phyloP scores from a whole-genome alignment of 2,329 filamentous ascomycete genomes.

The Fusarium buharicum region DNA sequence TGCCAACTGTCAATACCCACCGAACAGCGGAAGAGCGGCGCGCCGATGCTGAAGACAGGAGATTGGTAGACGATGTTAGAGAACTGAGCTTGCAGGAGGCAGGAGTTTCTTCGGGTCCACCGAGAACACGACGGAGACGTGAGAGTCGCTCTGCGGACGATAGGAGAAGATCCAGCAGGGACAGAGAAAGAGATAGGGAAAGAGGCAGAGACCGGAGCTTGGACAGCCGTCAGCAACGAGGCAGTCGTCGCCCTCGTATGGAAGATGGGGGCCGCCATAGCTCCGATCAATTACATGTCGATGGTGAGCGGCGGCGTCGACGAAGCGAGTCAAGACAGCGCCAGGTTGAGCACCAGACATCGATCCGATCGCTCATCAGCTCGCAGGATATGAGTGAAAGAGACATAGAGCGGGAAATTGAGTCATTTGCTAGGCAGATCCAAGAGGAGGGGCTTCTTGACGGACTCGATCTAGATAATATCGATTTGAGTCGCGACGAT shows the following conservation, averaged over 20 bases:
- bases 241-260: slow-evolving; percentile 37
- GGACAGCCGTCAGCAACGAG: slow-evolving; percentile 47
- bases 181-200: slow-evolving; percentile 21
- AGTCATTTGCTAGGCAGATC: slow-evolving; percentile 90
- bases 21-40: slow-evolving; percentile 64
- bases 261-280: slow-evolving; percentile 44
- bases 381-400: slow-evolving; percentile 79
- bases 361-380: slow-evolving; percentile 84
- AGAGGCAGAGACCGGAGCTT: slow-evolving; percentile 41
- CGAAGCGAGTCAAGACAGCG: slow-evolving; percentile 62
- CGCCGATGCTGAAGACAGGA: slow-evolving; percentile 72
- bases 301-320: slow-evolving; percentile 49
- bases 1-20: slow-evolving; percentile 68
- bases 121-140: slow-evolving; percentile 46
- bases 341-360: slow-evolving; percentile 88
- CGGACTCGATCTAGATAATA: slow-evolving; percentile 87
- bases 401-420: slow-evolving; percentile 87
- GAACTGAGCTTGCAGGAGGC: slow-evolving; percentile 78
- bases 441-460: slow-evolving; percentile 87
- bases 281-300: slow-evolving; percentile 53
- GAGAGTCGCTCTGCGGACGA: slow-evolving; percentile 52
- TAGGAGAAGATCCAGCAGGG: slow-evolving; percentile 47
- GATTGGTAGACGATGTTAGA: slow-evolving; percentile 76
- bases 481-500: slow-evolving; percentile 85
- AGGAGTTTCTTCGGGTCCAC: slow-evolving; percentile 58